Evolutionary conservation across 73 alveolate genomes (phyloP).

Genomic region (Tetrahymena elliotti): DNA sequence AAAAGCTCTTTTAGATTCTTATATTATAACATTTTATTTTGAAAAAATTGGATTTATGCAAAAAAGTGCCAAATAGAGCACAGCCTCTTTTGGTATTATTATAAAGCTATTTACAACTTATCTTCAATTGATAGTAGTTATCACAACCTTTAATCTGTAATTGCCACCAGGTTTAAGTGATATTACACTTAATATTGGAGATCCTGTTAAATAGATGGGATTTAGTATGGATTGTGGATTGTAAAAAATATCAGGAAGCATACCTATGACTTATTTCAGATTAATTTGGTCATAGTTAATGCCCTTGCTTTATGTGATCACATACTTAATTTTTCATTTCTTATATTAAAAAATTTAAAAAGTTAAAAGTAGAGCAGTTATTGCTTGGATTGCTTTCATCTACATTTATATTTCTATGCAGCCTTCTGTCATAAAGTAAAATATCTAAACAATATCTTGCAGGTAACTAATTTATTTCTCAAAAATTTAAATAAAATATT

Average conservation of each 20-base stretch:
- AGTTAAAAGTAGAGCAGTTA: background rate
- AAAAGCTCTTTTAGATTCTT: background rate
- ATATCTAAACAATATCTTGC: background rate
- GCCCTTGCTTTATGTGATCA: constrained; percentile 5
- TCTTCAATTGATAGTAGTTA: constrained; percentile 1
- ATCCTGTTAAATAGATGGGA: constrained; percentile 17
- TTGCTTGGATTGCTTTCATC: constrained; percentile 13
- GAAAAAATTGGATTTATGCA: background rate
- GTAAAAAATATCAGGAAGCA: background rate
- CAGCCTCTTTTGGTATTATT: background rate
- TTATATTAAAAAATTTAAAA: background rate
- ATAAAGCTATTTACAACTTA: constrained; percentile 25
- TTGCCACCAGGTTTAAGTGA: constrained; percentile 5
- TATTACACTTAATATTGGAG: constrained; percentile 6
- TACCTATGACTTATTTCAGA: constrained; percentile 17
- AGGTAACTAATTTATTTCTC: background rate
- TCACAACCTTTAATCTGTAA: background rate
- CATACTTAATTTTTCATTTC: background rate
- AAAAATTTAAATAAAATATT: too few relatives aligned
- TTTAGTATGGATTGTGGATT: constrained; percentile 22
- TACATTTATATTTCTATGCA: background rate
- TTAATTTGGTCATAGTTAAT: constrained; percentile 23
- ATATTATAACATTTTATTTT: background rate
- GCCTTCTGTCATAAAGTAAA: background rate
- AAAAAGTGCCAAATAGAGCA: background rate